These are phyloP conservation scores for Aspergillus homomorphus DNA, from an alignment of 495 filamentous ascomycete species.

Conservation along the genomic window DNA sequence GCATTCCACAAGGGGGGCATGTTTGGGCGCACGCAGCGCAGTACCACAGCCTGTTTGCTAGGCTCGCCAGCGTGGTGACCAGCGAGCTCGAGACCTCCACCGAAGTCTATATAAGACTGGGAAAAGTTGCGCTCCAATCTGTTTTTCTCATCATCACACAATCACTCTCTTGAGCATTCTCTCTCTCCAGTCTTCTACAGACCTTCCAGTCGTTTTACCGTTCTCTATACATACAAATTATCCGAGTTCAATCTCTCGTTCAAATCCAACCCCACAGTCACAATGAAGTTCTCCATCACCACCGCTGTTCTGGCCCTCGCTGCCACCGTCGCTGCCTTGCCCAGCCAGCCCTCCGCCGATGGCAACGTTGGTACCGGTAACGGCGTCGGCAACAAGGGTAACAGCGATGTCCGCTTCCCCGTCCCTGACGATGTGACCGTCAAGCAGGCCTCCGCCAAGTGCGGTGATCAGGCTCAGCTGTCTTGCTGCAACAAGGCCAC, in stretches of 20 bases:
- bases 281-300: slow-evolving; percentile 37
- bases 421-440: slow-evolving; percentile 42
- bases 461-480: slow-evolving; percentile 45
- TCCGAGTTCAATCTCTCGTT: slow-evolving; percentile 33
- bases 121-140: slow-evolving; percentile 13
- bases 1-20: slow-evolving; percentile 31
- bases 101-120: slow-evolving; percentile 38
- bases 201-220: neutral
- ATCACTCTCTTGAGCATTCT: slow-evolving; percentile 21
- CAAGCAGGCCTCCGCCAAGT: slow-evolving; percentile 48
- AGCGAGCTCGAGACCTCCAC: slow-evolving; percentile 25
- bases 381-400: slow-evolving; percentile 29
- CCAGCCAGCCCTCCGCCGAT: slow-evolving; percentile 13
- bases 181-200: slow-evolving; percentile 32
- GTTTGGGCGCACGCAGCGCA: slow-evolving; percentile 5
- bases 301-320: slow-evolving; percentile 31
- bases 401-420: slow-evolving; percentile 32
- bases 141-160: slow-evolving; percentile 33
- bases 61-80: slow-evolving; percentile 12
- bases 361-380: slow-evolving; percentile 15
- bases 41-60: slow-evolving; percentile 13
- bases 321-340: slow-evolving; percentile 29
- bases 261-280: slow-evolving; percentile 37
- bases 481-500: slow-evolving; percentile 48
- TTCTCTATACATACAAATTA: slow-evolving; percentile 6